Evolutionary conservation across 2,329 filamentous ascomycete species (phyloP), one percentile per base, ranked within the genome.

Genomic region (Thermochaetoides dissita): DNA sequence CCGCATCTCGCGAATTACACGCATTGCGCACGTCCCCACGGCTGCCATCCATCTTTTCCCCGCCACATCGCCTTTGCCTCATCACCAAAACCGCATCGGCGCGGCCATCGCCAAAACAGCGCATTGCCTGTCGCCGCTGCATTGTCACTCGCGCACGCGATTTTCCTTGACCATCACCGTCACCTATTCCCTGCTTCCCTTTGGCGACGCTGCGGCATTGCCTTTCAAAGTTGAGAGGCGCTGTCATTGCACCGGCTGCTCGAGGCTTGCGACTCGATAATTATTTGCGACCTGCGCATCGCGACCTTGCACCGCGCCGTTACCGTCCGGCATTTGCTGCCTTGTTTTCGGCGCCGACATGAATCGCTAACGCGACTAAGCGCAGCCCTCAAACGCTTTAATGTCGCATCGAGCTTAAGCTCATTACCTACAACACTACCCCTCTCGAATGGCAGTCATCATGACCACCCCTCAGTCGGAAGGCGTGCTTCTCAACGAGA

Each of bases 401-500:
- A 53, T 53, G 51, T 50, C 50, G 51, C 50, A 42, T 49, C 41
- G 36, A 30, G 10, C 17, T 32, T 53, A 41, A 50, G 17, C 17
- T 24, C 17, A 24, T 24, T 24, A 24, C 17, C 17, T 24, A 24
- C 17, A 24, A 24, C 17, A 24, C 5, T 24, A 24, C 5, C 5
- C 17, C 17, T 24, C 17, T 24, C 66, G 61, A 61, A 67, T 66
- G 62, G 66, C 67, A 65, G 17, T 24, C 17, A 64, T 64, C 55
- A 74, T 74, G 70, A 65, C 69, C 49, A 69, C 69, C 51, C 65
- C 67, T 47, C 59, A 57, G 37, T 57, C 64, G 47, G 63, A 70
- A 53, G 55, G 58, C 41, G 52, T 59, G 47, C 49, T 57, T 50
- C 51, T 59, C 55, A 70, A 71, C 54, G 59, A 69, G 54, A 77